phyloP scores from a whole-genome alignment of 345 rosid genomes.

The Citrus sp. region DNA sequence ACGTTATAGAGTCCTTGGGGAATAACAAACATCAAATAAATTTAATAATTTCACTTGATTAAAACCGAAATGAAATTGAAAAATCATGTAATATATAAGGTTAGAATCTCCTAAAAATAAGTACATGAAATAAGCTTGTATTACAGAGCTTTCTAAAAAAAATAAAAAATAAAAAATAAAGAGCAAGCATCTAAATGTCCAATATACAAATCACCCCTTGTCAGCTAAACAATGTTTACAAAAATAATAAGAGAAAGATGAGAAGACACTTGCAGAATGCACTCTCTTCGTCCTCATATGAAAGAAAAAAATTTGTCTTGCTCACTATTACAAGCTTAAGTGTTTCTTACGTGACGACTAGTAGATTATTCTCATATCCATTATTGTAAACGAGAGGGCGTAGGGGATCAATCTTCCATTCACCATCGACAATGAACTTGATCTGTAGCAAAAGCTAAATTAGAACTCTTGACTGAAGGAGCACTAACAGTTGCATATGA shows the following conservation, averaged over 20 bases:
- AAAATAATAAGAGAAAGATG: not conserved
- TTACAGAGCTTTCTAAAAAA: not conserved
- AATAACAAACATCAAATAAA: not conserved
- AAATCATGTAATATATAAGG: not conserved
- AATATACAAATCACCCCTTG: not conserved
- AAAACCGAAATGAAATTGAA: not conserved
- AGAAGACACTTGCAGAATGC: not conserved
- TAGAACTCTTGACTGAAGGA: not conserved
- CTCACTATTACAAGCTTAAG: not conserved
- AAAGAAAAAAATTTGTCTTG: not conserved
- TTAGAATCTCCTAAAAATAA: not conserved
- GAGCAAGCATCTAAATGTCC: not conserved
- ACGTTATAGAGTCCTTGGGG: not conserved
- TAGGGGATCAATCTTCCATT: slow-evolving; percentile 87
- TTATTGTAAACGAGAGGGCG: slow-evolving; percentile 63
- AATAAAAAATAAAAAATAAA: not conserved
- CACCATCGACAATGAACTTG: slow-evolving; percentile 91
- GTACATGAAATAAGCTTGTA: not conserved
- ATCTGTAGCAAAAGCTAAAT: slow-evolving; percentile 43
- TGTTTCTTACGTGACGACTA: slow-evolving; percentile 43
- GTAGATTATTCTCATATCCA: slow-evolving; percentile 77
- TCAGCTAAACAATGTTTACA: slow-evolving; percentile 19
- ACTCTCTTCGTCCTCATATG: not conserved
- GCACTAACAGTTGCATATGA: not conserved
- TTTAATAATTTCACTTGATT: not conserved